phyloP scores from a whole-genome alignment of 352 stramenopile species.

The Globisporangium middletonii region DNA sequence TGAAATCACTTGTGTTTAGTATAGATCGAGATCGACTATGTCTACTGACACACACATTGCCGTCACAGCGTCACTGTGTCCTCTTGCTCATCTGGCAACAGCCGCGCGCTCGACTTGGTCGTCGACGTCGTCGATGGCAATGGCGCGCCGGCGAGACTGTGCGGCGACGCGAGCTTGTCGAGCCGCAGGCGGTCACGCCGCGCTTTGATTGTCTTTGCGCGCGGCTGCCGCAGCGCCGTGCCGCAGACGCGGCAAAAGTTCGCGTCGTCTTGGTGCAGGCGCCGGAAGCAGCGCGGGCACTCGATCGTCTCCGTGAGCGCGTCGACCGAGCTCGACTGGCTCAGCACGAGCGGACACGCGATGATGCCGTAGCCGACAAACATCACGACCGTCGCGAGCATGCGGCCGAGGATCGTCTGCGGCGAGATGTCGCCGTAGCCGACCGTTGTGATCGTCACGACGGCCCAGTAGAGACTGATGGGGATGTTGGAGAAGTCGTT shows the following conservation, averaged over 20 bases:
- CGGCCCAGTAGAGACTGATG: slow-evolving; percentile 45
- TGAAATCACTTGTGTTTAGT: no score
- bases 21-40: neutral
- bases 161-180: slow-evolving; percentile 40
- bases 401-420: slow-evolving; percentile 33
- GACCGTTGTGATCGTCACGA: slow-evolving; percentile 50
- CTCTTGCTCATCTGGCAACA: slow-evolving; percentile 27
- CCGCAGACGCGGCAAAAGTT: slow-evolving; percentile 44
- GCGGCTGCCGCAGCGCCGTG: slow-evolving; percentile 28
- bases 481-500: slow-evolving; percentile 70
- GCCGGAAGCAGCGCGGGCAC: slow-evolving; percentile 31
- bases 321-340: slow-evolving; percentile 31
- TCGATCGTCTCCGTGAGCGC: slow-evolving; percentile 27
- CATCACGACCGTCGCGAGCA: slow-evolving; percentile 46
- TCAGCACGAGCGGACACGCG: slow-evolving; percentile 41
- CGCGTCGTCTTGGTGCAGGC: slow-evolving; percentile 41
- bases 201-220: slow-evolving; percentile 55
- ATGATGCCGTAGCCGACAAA: slow-evolving; percentile 45
- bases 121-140: slow-evolving; percentile 56
- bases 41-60: neutral
- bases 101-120: slow-evolving; percentile 40
- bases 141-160: slow-evolving; percentile 17
- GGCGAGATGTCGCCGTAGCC: slow-evolving; percentile 50
- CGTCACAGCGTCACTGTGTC: slow-evolving; percentile 9
- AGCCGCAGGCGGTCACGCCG: slow-evolving; percentile 51